phyloP scores from a whole-genome alignment of 768 basidiomycete species.

The Hydnum rufescens region DNA sequence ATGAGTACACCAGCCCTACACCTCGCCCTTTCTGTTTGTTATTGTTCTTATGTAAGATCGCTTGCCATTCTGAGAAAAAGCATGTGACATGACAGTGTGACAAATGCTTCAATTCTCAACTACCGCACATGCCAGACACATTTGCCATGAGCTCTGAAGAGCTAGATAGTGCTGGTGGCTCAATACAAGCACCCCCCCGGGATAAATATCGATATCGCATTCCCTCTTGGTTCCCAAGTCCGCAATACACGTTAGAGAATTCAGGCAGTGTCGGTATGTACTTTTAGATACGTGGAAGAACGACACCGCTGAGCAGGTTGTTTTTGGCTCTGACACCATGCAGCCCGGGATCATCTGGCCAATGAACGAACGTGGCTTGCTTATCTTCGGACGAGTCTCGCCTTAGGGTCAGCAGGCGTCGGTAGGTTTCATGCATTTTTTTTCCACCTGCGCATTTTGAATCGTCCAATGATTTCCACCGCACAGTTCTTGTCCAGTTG shows the following conservation, averaged over 20 bases:
- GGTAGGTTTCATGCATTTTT: constrained; percentile 21
- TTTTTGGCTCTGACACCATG: neutral
- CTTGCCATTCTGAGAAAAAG: too few relatives aligned
- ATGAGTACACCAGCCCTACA: too few relatives aligned
- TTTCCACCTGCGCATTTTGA: neutral
- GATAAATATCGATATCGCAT: too few relatives aligned
- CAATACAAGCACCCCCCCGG: too few relatives aligned
- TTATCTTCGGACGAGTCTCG: constrained; percentile 43
- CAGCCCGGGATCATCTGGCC: constrained; percentile 41
- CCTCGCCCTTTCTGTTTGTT: too few relatives aligned
- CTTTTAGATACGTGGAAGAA: neutral
- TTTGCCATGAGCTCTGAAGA: too few relatives aligned
- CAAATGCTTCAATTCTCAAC: too few relatives aligned
- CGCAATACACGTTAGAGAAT: constrained; percentile 36
- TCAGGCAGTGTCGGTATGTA: constrained; percentile 29
- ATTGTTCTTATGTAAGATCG: too few relatives aligned
- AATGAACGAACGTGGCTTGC: constrained; percentile 44
- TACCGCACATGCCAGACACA: too few relatives aligned
- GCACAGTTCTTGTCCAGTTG: constrained; percentile 34
- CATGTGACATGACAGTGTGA: too few relatives aligned
- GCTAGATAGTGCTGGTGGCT: too few relatives aligned
- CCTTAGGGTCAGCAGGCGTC: constrained; percentile 37
- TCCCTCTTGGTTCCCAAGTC: too few relatives aligned
- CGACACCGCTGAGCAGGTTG: neutral
- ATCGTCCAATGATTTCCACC: neutral